A percentile compares a stretch with the other conserved stretches of the same genome.
phyloP scores from a whole-genome alignment of 768 basidiomycete genomes.

The Rhodotorula kratochvilovae region DNA sequence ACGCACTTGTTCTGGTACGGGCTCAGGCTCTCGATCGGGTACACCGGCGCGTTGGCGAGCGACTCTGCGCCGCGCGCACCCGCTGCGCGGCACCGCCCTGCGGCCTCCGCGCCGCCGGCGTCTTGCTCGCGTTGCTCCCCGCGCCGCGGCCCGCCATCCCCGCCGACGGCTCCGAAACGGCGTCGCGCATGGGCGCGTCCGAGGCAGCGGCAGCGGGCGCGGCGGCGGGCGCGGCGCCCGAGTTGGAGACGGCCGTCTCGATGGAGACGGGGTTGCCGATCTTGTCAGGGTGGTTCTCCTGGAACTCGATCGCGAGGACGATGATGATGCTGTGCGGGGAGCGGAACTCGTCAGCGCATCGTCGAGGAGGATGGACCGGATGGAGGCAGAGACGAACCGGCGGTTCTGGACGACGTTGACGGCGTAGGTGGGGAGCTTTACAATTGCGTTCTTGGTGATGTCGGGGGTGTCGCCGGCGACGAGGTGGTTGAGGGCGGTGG shows the following conservation, averaged over 20 bases:
- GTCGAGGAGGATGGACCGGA: constrained; percentile 1
- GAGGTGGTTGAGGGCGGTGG: constrained; percentile 77
- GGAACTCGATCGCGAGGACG: constrained; percentile 61
- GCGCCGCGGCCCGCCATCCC: constrained; percentile 45
- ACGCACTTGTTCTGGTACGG: constrained; percentile 85
- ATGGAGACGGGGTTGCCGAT: constrained; percentile 60
- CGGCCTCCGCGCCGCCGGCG: constrained; percentile 14
- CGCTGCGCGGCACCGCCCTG: constrained; percentile 13
- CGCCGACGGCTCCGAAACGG: constrained; percentile 8
- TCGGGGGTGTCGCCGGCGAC: constrained; percentile 56
- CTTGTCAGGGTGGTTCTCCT: constrained; percentile 60
- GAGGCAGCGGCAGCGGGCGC: constrained; percentile 45
- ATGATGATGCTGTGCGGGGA: constrained; percentile 64
- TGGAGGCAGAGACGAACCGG: constrained; percentile 55
- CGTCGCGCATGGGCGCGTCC: constrained; percentile 13
- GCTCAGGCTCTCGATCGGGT: constrained; percentile 88
- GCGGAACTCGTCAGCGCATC: neutral
- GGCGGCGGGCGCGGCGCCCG: constrained; percentile 45
- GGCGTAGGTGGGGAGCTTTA: constrained; percentile 68
- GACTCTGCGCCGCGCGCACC: constrained; percentile 7
- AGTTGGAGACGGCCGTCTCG: constrained; percentile 27
- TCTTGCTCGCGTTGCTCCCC: constrained; percentile 38
- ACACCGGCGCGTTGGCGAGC: constrained; percentile 50
- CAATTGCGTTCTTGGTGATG: constrained; percentile 64
- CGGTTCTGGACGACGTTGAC: constrained; percentile 79